Evolutionary conservation across 495 filamentous ascomycete species (phyloP), one percentile per base, ranked within the genome.

Genomic region (Venustampulla echinocandica): DNA sequence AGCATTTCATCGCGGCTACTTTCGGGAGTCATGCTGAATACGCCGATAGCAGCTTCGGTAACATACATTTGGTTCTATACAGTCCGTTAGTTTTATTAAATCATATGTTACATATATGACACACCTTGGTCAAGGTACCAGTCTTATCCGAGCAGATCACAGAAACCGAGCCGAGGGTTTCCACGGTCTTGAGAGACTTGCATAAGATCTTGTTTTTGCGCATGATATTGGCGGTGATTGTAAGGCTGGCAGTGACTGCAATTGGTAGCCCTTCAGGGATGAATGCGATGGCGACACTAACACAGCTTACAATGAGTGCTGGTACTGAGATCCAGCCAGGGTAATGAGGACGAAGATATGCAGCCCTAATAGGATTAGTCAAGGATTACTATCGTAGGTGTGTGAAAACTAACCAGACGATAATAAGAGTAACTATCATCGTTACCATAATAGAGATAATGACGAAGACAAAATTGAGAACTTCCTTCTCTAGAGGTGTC

Each of bases 41-140:
- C 50, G 32, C 69, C 71, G 44, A 76, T 60, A 9, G 64, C 58
- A 46, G 65, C 78, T 30, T 80, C 71, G 0, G 72, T 79, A 13
- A 76, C 76, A 15, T 67, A 64, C 76, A 82, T 81, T 44, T 75
- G 70, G 52, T 77, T 80, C 72, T 72, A n/a, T n/a, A n/a, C n/a
- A n/a, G n/a, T n/a, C n/a, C n/a, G n/a, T 17, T 47, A n/a, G 40
- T 20, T 19, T 30, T 10, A 6, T 17, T 14, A 34, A 0, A 11
- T 13, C 17, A 42, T 17, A 14, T 0, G 10, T 7, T 84, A 35
- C 84, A 80, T 22, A 11, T n/a, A n/a, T n/a, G n/a, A n/a, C n/a
- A n/a, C n/a, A n/a, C n/a, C n/a, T n/a, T n/a, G 21, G 57, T 65
- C 49, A 52, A 49, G 19, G 59, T 82, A 21, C 79, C 79, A 3